These are phyloP conservation scores for Echium plantagineum DNA, from an alignment of 257 asterid species.

Conservation along the genomic window DNA sequence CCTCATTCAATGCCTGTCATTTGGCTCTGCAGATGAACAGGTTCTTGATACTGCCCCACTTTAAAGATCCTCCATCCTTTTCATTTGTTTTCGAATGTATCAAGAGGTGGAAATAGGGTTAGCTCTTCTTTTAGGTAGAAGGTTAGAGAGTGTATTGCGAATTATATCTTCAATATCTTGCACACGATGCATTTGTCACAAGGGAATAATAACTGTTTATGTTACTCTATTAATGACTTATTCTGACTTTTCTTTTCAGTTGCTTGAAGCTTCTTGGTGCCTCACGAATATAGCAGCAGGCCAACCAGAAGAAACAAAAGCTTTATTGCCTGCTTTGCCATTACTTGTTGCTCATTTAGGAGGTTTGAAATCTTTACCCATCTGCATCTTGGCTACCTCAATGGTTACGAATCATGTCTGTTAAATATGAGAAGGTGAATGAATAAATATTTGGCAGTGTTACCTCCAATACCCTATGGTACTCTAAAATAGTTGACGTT, in stretches of 20 bases:
- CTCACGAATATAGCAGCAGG: slow-evolving; percentile 96
- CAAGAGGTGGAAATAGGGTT: background rate
- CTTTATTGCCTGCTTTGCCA: slow-evolving; percentile 82
- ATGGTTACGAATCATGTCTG: no score
- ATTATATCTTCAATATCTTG: background rate
- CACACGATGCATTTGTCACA: background rate
- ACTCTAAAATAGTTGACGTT: background rate
- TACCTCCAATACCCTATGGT: background rate
- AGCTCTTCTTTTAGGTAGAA: background rate
- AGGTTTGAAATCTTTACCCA: slow-evolving; percentile 42
- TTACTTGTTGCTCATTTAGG: slow-evolving; percentile 92
- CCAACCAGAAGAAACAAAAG: slow-evolving; percentile 80
- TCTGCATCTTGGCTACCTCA: slow-evolving; percentile 5
- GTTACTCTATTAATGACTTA: background rate
- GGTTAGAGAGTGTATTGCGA: background rate
- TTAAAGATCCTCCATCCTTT: background rate
- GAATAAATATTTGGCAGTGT: no score
- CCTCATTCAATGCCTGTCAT: slow-evolving; percentile 74
- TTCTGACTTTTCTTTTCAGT: slow-evolving; percentile 28
- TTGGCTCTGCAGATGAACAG: slow-evolving; percentile 97
- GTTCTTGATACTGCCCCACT: slow-evolving; percentile 16
- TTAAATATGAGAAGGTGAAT: no score
- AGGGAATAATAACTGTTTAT: background rate
- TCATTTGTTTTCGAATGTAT: background rate
- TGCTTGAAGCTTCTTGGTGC: slow-evolving; percentile 99